phyloP scores from a whole-genome alignment of 2,329 filamentous ascomycete species.

The Atkinsonella texensis region DNA sequence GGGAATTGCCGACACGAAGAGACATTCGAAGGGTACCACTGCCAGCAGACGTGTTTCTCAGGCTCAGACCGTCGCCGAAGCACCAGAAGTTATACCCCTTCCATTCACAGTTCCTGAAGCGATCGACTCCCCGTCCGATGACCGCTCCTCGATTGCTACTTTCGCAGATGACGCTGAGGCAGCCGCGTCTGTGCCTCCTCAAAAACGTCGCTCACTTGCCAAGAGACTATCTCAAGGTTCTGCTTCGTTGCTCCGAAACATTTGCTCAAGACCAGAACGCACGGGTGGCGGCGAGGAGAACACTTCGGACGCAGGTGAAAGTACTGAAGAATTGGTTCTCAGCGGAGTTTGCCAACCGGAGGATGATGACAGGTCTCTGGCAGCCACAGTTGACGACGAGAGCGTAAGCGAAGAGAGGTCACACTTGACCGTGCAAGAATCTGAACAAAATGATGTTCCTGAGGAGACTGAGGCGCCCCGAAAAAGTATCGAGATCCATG shows the following conservation, averaged over 20 bases:
- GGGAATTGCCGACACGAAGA: conserved; percentile 9
- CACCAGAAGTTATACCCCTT: conserved; percentile 46
- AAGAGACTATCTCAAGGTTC: conserved; percentile 39
- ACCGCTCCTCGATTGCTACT: conserved; percentile 57
- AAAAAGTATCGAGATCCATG: conserved; percentile 27
- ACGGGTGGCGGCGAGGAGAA: conserved; percentile 5
- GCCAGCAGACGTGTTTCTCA: conserved; percentile 9
- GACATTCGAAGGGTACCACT: conserved; percentile 12
- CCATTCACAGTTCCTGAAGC: conserved; percentile 49
- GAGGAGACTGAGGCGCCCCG: conserved; percentile 1
- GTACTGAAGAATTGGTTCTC: conserved; percentile 34
- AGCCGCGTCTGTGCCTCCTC: conserved; percentile 12
- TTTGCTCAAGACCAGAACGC: conserved; percentile 25
- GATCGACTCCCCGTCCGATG: conserved; percentile 27
- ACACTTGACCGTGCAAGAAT: conserved; percentile 11
- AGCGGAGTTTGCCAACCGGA: conserved; percentile 20
- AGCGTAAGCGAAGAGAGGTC: conserved; percentile 30
- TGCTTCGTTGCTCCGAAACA: conserved; percentile 27
- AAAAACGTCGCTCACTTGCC: conserved; percentile 24
- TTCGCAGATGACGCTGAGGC: conserved; percentile 50
- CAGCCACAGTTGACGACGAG: conserved; percentile 44
- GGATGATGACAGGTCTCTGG: conserved; percentile 39
- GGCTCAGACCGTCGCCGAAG: conserved; percentile 19
- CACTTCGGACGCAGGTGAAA: conserved; percentile 20
- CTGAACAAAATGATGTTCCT: conserved; percentile 8